A percentile compares a stretch with the other conserved stretches of the same genome.
These are phyloP conservation scores for Tephrocybe sp. DNA, from an alignment of 768 basidiomycete species.

Conservation along the genomic window DNA sequence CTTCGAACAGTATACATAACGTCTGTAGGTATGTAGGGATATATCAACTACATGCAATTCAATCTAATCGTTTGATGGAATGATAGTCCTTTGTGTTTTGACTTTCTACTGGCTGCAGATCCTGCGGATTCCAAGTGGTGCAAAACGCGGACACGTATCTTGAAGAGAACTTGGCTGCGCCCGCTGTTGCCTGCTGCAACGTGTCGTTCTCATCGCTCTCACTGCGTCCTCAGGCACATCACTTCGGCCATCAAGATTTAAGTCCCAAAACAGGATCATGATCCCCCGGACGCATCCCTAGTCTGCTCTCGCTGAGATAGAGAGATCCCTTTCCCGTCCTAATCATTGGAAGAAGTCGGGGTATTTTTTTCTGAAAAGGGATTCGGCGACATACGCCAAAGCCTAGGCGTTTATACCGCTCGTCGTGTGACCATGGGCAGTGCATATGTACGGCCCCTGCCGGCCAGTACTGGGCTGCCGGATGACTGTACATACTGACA, in stretches of 20 bases:
- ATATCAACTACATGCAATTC: not conserved
- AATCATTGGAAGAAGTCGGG: not conserved
- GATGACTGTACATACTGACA: slow-evolving; percentile 4
- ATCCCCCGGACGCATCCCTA: slow-evolving; percentile 2
- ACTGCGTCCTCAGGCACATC: slow-evolving; percentile 1
- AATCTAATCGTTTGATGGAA: not conserved
- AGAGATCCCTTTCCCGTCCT: too few species aligned
- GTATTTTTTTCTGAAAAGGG: not conserved
- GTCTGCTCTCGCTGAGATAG: too few species aligned
- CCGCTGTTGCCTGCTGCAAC: slow-evolving; percentile 11
- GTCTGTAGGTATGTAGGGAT: too few species aligned
- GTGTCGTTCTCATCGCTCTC: slow-evolving; percentile 1
- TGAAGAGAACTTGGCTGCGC: not conserved
- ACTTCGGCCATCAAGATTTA: slow-evolving; percentile 12
- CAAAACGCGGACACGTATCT: slow-evolving; percentile 1
- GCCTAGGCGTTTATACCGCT: not conserved
- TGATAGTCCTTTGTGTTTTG: not conserved
- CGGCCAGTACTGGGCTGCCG: slow-evolving; percentile 12
- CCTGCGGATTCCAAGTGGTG: not conserved
- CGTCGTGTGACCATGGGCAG: slow-evolving; percentile 14
- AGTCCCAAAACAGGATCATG: not conserved
- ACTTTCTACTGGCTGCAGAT: not conserved
- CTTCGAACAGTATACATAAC: too few species aligned
- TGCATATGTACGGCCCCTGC: slow-evolving; percentile 12
- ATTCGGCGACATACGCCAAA: not conserved